Base-by-base conservation (phyloP, 176 grass and related monocot genomes). In the Echinochloa phyllopogon region DNA sequence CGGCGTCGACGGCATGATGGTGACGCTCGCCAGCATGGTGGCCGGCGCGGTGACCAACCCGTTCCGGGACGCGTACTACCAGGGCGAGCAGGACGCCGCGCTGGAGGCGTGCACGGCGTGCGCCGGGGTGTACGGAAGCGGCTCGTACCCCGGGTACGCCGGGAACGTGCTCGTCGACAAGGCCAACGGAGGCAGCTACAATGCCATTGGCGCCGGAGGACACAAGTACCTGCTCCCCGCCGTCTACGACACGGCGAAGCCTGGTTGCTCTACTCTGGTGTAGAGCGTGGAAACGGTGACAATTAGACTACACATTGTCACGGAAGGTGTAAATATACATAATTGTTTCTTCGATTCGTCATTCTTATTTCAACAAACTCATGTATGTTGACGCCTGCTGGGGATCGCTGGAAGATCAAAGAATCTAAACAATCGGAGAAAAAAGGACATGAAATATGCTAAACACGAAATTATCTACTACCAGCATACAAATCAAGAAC, bases 101-200 rank as follows among this genome's bases (percentile, higher is more conserved):
- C 67, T 94, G 13, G 89, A 94, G 86, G 92, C 86, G 0, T 77
- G 75, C 33, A 86, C 91, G 12, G 91, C 88, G 61, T 94, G 88
- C 56, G 27, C 91, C 5, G 87, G 91, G 7, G 70, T 89, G 42
- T 93, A 78, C 20, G 91, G 82, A 3, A 75, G 73, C 42, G 84
- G 84, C 4, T 77, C 91, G 40, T 92, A 83, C 76, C 87, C 90
- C 0, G 90, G 90, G 5, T 92, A 85, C 76, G 74, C 91, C 20
- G 91, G 91, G 10, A 36, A 92, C 20, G 57, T 92, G 63, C 63
- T 72, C 21, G 74, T 79, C 20, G 87, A 92, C 65, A 12, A 71
- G 4, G 21, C 5, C 12, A 92, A 43, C n/a, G 91, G 84, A 0
- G 80, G 78, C 0, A 92, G 91, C 62, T 92, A 87, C 77, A 92